Evolutionary conservation across 208 protist species (phyloP).

Genomic region (Leishmania martiniquensis): DNA sequence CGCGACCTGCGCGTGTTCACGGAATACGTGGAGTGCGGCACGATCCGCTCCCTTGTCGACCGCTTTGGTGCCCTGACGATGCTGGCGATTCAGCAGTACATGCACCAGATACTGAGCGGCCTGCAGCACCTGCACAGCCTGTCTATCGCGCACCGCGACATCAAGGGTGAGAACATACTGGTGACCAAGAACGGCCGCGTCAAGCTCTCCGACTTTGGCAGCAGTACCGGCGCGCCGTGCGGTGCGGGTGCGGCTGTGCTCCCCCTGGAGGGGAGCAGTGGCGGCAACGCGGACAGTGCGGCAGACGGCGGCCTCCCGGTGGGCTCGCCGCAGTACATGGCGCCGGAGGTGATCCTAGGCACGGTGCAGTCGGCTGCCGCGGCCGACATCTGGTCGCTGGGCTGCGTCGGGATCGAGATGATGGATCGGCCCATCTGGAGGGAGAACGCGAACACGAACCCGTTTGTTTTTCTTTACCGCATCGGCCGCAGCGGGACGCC

Average conservation of each 20-base stretch:
- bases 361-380: conserved; percentile 18
- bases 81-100: conserved; percentile 72
- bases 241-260: conserved; percentile 2
- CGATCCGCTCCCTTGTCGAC: conserved; percentile 56
- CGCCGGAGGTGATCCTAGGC: conserved; percentile 76
- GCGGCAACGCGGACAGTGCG: conserved; percentile 9
- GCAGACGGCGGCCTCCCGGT: conserved; percentile 26
- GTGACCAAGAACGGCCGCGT: conserved; percentile 71
- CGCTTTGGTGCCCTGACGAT: conserved; percentile 64
- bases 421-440: conserved; percentile 59
- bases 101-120: conserved; percentile 68
- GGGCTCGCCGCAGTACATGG: conserved; percentile 82
- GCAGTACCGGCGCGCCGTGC: conserved; percentile 42
- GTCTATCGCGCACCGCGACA: conserved; percentile 79
- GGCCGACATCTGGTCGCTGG: conserved; percentile 79
- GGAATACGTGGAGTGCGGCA: conserved; percentile 83
- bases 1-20: conserved; percentile 68
- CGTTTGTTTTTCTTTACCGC: conserved; percentile 57
- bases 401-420: conserved; percentile 87
- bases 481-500: conserved; percentile 47
- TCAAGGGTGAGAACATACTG: conserved; percentile 86
- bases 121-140: conserved; percentile 74
- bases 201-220: conserved; percentile 85
- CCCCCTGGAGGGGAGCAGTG: background rate
- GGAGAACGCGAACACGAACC: conserved; percentile 29